phyloP scores from a whole-genome alignment of 495 filamentous ascomycete genomes.

The Lophiotrema nucula region DNA sequence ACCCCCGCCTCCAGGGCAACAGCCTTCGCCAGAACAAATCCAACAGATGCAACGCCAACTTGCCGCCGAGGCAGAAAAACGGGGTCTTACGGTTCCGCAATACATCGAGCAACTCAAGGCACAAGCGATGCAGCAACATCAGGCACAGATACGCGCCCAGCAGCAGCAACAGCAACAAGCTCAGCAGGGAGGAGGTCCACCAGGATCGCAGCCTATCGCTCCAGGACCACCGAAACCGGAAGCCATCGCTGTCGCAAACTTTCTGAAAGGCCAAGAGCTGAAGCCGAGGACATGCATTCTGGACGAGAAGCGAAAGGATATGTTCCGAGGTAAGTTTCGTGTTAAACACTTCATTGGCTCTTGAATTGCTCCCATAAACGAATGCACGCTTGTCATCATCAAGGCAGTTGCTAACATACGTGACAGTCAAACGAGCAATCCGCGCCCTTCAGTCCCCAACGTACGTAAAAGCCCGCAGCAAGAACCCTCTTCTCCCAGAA shows the following conservation, averaged over 20 bases:
- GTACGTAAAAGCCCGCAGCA: conserved; percentile 81
- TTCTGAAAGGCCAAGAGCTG: conserved; percentile 77
- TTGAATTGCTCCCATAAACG: too few relatives aligned
- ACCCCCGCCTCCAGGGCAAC: conserved; percentile 49
- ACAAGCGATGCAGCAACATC: conserved; percentile 53
- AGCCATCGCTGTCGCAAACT: conserved; percentile 86
- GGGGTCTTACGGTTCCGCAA: conserved; percentile 61
- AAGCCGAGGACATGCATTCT: conserved; percentile 91
- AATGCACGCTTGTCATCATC: too few relatives aligned
- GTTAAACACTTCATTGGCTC: not conserved
- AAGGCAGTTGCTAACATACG: not conserved
- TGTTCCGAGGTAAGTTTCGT: conserved; percentile 83
- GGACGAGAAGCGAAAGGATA: conserved; percentile 95
- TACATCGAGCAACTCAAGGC: conserved; percentile 62
- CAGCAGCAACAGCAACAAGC: conserved; percentile 49
- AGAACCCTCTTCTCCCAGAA: conserved; percentile 84
- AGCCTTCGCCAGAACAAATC: conserved; percentile 84
- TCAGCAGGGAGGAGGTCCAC: too few relatives aligned
- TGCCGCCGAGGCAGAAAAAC: conserved; percentile 65
- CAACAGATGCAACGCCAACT: conserved; percentile 79
- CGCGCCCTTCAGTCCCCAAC: conserved; percentile 86
- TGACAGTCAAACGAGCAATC: conserved; percentile 92
- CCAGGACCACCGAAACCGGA: conserved; percentile 82
- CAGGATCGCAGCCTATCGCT: conserved; percentile 53
- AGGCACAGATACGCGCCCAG: conserved; percentile 45